Evolutionary conservation across 2,329 filamentous ascomycete genomes (phyloP), one percentile per base, ranked within the genome.

Genomic region (Diaporthe sp.): DNA sequence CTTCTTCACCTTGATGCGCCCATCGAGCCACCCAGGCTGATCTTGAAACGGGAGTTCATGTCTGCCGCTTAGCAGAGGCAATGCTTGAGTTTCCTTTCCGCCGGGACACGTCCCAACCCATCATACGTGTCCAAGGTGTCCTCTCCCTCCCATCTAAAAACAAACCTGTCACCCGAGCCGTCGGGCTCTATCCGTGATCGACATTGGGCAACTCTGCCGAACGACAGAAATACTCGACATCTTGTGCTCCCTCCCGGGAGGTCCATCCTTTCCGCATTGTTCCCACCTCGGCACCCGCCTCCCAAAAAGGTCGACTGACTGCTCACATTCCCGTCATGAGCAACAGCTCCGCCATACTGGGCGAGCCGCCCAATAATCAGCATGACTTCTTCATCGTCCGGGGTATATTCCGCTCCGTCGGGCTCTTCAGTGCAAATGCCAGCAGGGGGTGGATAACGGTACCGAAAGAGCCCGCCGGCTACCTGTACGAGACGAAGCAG

Each of bases 351-450:
- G 63, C 63, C 63, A 66, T 51, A 37, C 32, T 66, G 44, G 51
- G 78, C 77, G 17, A 81, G 75, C 73, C 73, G 17, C 73, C 73
- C 7, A 74, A 72, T 9, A 74, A 71, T 22, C 58, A 80, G 50
- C 70, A 79, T 37, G 80, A 81, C 75, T 80, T 79, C 72, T 80
- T 79, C 73, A 78, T 81, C 30, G 76, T 79, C 32, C 76, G 75
- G 55, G 80, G 79, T n/a, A 73, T 80, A 30, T 72, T 81, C 27
- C 75, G 76, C 15, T 75, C 73, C 17, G 72, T 77, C 22, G 77
- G 78, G 3, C 56, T 78, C 50, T 58, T 51, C 19, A 51, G 44
- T 37, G 63, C 63, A n/a, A 66, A 66, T 22, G 63, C 63, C 22
- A 66, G 63, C 44, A 51, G 63, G 44, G 63, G 63, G 17, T 66